Evolutionary conservation across 192 early-diverging fungal species (phyloP).

Genomic region (Gonapodya sp.): DNA sequence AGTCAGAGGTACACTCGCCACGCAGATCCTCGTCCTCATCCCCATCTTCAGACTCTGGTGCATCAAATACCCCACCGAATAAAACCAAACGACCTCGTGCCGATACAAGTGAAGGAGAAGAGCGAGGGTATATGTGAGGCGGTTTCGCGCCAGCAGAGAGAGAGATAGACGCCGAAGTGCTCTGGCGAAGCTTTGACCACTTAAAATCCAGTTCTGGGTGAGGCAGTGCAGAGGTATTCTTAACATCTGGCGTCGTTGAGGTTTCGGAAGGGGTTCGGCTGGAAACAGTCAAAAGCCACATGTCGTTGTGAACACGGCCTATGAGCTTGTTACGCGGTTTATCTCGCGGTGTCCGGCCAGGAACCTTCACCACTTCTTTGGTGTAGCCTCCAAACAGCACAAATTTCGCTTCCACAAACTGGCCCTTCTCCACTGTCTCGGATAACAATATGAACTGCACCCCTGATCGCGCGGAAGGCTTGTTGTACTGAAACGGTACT

Average conservation of each 20-base stretch:
- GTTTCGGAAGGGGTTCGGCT: background rate
- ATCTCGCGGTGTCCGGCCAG: background rate
- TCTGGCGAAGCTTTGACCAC: background rate
- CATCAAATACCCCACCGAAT: background rate
- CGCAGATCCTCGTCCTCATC: background rate
- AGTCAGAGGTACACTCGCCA: background rate
- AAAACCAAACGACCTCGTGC: background rate
- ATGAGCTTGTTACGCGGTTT: constrained; percentile 33
- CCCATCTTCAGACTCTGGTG: background rate
- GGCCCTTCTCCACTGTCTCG: constrained; percentile 33
- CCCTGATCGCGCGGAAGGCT: background rate
- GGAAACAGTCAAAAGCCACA: constrained; percentile 19
- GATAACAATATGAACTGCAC: constrained; percentile 16
- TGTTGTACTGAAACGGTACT: background rate
- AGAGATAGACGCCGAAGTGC: background rate
- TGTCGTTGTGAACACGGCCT: constrained; percentile 43
- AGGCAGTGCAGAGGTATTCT: background rate
- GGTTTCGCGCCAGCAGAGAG: background rate
- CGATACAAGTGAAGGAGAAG: background rate
- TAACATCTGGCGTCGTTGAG: background rate
- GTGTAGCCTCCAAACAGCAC: constrained; percentile 61
- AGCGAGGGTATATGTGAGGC: background rate
- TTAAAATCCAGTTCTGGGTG: background rate
- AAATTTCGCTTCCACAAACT: constrained; percentile 27
- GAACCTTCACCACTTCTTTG: constrained; percentile 45